phyloP scores from a whole-genome alignment of 352 stramenopile species.

The Phytophthora quininea region DNA sequence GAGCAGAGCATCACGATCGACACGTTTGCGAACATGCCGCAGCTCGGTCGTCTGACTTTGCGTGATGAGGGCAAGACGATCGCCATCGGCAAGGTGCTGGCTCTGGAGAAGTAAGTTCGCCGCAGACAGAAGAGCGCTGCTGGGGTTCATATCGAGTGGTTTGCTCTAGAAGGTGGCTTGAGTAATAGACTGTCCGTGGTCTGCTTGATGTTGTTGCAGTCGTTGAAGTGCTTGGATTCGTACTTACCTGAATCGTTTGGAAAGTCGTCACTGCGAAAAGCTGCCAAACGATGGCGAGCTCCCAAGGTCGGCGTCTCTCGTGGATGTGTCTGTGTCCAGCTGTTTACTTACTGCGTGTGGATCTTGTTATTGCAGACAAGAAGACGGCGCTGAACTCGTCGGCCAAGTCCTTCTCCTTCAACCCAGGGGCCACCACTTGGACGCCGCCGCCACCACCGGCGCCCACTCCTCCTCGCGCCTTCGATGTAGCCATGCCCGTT shows the following conservation, averaged over 20 bases:
- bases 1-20: conserved; percentile 95
- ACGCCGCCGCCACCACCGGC: conserved; percentile 60
- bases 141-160: too few species aligned
- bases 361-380: conserved; percentile 43
- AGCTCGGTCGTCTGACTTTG: conserved; percentile 97
- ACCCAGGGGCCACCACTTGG: conserved; percentile 68
- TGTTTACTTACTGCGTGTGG: too few species aligned
- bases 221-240: too few species aligned
- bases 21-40: conserved; percentile 94
- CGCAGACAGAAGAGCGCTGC: too few species aligned
- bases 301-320: too few species aligned
- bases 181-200: too few species aligned
- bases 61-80: conserved; percentile 99
- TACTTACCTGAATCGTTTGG: too few species aligned
- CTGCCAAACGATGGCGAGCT: too few species aligned
- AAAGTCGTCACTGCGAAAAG: too few species aligned
- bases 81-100: conserved; percentile 97
- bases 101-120: conserved; percentile 82
- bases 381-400: conserved; percentile 60
- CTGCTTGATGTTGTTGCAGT: too few species aligned
- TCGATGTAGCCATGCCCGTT: conserved; percentile 75
- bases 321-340: too few species aligned
- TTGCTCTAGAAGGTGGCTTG: too few species aligned
- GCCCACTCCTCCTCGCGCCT: conserved; percentile 40
- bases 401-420: conserved; percentile 83